Percentiles rank a stretch among this genome's conserved stretches.
Conservation (phyloP, 176 grass and related monocot genomes). For the Carex scoparia region DNA sequence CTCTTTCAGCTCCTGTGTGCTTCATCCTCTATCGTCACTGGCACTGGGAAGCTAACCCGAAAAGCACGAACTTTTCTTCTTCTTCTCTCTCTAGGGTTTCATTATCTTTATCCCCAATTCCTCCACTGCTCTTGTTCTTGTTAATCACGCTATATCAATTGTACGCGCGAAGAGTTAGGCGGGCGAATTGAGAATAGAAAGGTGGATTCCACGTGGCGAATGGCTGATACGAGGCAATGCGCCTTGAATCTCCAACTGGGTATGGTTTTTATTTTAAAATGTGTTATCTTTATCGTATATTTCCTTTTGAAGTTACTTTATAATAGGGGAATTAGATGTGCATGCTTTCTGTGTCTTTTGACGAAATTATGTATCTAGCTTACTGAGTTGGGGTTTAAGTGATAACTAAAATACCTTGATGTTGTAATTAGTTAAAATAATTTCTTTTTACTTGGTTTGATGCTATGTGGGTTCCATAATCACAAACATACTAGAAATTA, state of each 20-base stretch:
- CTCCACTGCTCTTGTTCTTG: background rate
- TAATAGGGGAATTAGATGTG: too few relatives aligned
- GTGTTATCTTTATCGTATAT: background rate
- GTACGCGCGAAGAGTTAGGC: background rate
- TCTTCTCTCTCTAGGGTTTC: background rate
- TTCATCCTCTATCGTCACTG: background rate
- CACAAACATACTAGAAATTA: too few relatives aligned
- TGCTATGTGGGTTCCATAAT: background rate
- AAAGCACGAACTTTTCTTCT: background rate
- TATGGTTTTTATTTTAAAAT: background rate
- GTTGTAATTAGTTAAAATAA: background rate
- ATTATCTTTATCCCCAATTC: background rate
- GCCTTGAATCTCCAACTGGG: background rate
- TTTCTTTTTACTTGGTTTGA: background rate
- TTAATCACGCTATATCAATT: background rate
- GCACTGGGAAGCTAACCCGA: background rate
- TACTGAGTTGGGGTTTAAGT: background rate
- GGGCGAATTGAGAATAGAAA: background rate
- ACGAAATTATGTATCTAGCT: background rate
- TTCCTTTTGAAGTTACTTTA: too few relatives aligned
- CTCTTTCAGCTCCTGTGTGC: background rate
- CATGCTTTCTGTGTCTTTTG: background rate
- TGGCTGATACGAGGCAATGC: constrained; percentile 7
- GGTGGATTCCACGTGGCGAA: constrained; percentile 7
- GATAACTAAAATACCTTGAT: background rate